Evolutionary conservation across 176 grass and related monocot species (phyloP), one percentile per base, ranked within the genome.

Genomic region (Oryza australiensis): DNA sequence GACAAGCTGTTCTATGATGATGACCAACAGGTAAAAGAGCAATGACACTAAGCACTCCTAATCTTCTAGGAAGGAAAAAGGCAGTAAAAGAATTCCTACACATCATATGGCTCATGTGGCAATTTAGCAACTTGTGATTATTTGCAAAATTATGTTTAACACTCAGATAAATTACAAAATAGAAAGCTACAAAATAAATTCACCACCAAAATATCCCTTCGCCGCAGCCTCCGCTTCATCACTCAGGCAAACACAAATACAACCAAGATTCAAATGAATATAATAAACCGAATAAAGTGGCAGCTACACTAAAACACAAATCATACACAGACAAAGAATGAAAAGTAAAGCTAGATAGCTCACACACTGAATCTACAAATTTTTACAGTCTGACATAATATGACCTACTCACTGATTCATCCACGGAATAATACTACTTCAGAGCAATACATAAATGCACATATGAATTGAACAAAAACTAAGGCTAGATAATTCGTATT

Each of bases 31-130:
- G 45, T 46, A 84, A 75, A 75, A 57, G 24, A 38, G 53, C 10
- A 29, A 76, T 1, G 23, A 73, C 16, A 72, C 42, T 22, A 22
- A 72, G n/a, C 2, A 46, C 8, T 78, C 73, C 43, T 16, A 33
- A 20, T 55, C 18, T n/a, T 55, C n/a, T 55, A 55, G 51, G 51
- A 49, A 16, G 51, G 20, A 55, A 68, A 85, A 74, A 40, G 27
- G 26, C 26, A 14, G 27, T 27, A 85, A 72, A 26, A 81, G 68
- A 82, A 66, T 23, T 68, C 70, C 37, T 27, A 3, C 48, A 42
- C 6, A 63, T 33, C 9, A 76, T 41, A 80, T 18, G 12, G 63
- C 35, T 55, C 32, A 34, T 59, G 23, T 9, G 20, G 12, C 13
- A 82, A 77, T 16, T 65, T 62, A 37, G 33, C 22, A 66, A 16